Base-by-base conservation (phyloP, 306 rosid species). In the Chamaecrista fasciculata region DNA sequence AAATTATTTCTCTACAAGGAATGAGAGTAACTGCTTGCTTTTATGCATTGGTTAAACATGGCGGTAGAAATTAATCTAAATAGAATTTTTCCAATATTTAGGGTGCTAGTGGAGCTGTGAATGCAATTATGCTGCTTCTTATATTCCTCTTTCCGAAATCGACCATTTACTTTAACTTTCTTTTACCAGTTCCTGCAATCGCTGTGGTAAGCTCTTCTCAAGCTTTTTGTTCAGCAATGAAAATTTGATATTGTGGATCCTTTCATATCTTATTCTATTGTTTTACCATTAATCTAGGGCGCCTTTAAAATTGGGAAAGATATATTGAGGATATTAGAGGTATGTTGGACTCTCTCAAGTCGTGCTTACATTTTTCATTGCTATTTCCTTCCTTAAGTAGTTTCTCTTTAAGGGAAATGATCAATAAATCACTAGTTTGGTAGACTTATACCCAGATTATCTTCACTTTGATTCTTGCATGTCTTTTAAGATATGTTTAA, bases 81-180 rank as follows among this genome's bases (percentile, higher is more conserved):
- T 52, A 18, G 40, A 59, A 50, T 82, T 15, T 75, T 55, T 46
- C 76, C 76, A 76, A 76, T 78, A 75, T 53, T 52, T 69, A 90
- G 99, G 99, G 96, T 11, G 99, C 97, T 70, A 90, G 96, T 65
- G 97, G 89, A 65, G 96, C 95, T 26, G 89, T 91, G 69, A 85
- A 88, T 69, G 99, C 97, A 26, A 76, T 94, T 40, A 74, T 86
- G 83, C 78, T 94, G 76, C 96, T 94, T 52, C 74, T 81, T 59
- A 83, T 94, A 82, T 94, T 91, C 79, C 99, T 94, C 84, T 66
- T 67, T 78, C 99, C 99, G 28, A 84, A 28, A 63, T 59, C 86
- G 3, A 91, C 95, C 63, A 50, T 90, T 39, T 86, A 82, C 79
- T 48, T 90, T 0, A 46, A 90, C 31, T 84, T 90, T 26, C 6